phyloP scores from a whole-genome alignment of 169 alveolate species.

The Cardiosporidium cionae region DNA sequence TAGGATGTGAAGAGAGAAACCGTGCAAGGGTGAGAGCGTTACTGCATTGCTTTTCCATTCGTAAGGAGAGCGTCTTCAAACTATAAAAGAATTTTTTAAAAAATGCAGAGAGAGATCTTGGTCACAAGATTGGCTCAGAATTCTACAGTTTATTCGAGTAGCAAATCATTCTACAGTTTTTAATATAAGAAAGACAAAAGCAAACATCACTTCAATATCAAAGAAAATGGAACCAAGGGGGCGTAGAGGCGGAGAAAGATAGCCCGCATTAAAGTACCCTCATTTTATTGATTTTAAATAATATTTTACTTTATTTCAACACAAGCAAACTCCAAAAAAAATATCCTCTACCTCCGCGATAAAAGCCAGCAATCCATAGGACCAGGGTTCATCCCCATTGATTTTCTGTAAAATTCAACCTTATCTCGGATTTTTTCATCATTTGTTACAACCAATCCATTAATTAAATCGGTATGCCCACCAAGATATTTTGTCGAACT shows the following conservation, averaged over 20 bases:
- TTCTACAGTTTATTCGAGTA: too few relatives aligned
- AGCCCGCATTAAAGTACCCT: too few relatives aligned
- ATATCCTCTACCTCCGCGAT: background rate
- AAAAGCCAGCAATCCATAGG: constrained; percentile 16
- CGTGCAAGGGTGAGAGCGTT: constrained; percentile 45
- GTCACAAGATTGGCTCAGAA: too few relatives aligned
- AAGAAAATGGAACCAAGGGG: too few relatives aligned
- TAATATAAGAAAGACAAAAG: too few relatives aligned
- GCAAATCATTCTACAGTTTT: too few relatives aligned
- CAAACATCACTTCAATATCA: too few relatives aligned
- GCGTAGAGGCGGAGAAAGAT: too few relatives aligned
- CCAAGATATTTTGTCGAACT: constrained; percentile 54
- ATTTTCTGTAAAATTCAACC: constrained; percentile 39
- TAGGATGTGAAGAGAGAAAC: constrained; percentile 37
- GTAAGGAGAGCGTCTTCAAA: constrained; percentile 39
- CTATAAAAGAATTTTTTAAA: constrained; percentile 45
- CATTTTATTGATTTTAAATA: too few relatives aligned
- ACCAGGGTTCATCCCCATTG: constrained; percentile 53
- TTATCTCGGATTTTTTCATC: constrained; percentile 15
- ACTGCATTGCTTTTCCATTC: constrained; percentile 39
- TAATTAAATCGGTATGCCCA: constrained; percentile 52
- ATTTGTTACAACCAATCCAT: constrained; percentile 46
- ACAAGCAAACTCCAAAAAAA: too few relatives aligned
- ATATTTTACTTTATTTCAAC: too few relatives aligned
- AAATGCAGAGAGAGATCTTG: too few relatives aligned